phyloP scores from a whole-genome alignment of 2,329 filamentous ascomycete genomes.

The Ophiostoma ips region DNA sequence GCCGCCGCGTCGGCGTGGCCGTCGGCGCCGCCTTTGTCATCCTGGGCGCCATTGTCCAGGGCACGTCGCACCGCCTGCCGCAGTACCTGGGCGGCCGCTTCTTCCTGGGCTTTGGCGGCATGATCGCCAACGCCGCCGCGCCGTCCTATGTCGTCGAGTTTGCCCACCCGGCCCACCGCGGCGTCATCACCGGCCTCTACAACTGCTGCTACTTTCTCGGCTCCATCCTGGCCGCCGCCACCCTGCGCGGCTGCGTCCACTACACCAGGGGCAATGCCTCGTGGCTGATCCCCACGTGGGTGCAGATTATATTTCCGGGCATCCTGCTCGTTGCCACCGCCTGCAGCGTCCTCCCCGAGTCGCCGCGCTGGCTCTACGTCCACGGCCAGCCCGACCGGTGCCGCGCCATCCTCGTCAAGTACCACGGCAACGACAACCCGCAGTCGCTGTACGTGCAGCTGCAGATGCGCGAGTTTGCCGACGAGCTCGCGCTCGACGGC shows the following conservation, averaged over 20 bases:
- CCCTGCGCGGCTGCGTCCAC: constrained; percentile 3
- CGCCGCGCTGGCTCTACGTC: constrained; percentile 2
- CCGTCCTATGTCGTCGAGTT: constrained; percentile 6
- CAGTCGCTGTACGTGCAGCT: constrained; percentile 2
- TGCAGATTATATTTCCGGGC: constrained; percentile 1
- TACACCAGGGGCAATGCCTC: neutral
- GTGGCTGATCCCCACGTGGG: constrained; percentile 3
- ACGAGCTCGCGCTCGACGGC: constrained; percentile 4
- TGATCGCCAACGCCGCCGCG: constrained; percentile 3
- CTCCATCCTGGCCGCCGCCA: constrained; percentile 3
- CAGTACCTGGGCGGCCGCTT: constrained; percentile 5
- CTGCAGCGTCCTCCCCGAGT: constrained; percentile 3
- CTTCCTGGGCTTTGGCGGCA: constrained; percentile 2
- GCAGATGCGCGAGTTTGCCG: constrained; percentile 5
- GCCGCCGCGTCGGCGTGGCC: constrained; percentile 5
- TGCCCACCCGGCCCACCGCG: constrained; percentile 6
- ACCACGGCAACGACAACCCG: constrained; percentile 7
- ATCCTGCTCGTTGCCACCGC: neutral
- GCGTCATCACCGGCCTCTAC: constrained; percentile 4
- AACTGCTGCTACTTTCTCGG: constrained; percentile 7
- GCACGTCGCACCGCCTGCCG: neutral
- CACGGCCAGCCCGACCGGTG: constrained; percentile 3
- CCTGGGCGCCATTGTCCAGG: constrained; percentile 3
- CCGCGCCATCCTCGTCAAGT: constrained; percentile 6
- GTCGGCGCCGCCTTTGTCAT: constrained; percentile 1